Base-by-base conservation (phyloP, 2,329 filamentous ascomycete genomes). In the Colletotrichum costaricense region DNA sequence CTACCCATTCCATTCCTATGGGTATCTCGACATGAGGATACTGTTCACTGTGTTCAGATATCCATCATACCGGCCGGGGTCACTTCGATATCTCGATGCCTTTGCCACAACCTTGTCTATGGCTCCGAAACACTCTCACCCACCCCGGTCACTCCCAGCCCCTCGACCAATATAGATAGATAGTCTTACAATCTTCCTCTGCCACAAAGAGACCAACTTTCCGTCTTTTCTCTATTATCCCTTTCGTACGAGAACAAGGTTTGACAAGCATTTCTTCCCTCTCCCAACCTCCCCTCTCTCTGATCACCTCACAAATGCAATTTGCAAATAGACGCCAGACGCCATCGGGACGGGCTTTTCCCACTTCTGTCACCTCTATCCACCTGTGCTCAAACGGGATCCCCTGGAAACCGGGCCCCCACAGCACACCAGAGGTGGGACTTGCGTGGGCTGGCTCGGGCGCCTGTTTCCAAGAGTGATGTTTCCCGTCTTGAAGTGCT, bases 161-260 rank as follows among this genome's bases (percentile, higher is more conserved):
- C 56, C 69, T 66, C 69, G 58, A 42, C 69, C n/a, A 56, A 69
- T 26, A 24, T 68, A 33, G 30, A n/a, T 63, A 52, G 30, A 46
- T 55, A 69, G 69, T 59, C 46, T 33, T 30, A 60, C 46, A 67
- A 67, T 58, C 55, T 22, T n/a, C 6, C 59, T 16, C 66, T 42
- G 35, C 54, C 59, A 52, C 52, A 54, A 52, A 63, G 57, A 35
- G 16, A 28, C 5, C 5, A 7, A 46, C 24, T 28, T 30, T 9
- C 33, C 16, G 55, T 56, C 14, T 26, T 66, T 63, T 6, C 33
- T 66, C 54, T 14, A 24, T n/a, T 35, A 33, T 16, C 33, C n/a
- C n/a, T 63, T 35, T 42, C 60, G 26, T 30, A 16, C 12, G 42
- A 19, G 7, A 22, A 22, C n/a, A 14, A 35, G 22, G 49, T 33